These are phyloP conservation scores for Calocybe indica DNA, from an alignment of 768 basidiomycete species.

Conservation along the genomic window DNA sequence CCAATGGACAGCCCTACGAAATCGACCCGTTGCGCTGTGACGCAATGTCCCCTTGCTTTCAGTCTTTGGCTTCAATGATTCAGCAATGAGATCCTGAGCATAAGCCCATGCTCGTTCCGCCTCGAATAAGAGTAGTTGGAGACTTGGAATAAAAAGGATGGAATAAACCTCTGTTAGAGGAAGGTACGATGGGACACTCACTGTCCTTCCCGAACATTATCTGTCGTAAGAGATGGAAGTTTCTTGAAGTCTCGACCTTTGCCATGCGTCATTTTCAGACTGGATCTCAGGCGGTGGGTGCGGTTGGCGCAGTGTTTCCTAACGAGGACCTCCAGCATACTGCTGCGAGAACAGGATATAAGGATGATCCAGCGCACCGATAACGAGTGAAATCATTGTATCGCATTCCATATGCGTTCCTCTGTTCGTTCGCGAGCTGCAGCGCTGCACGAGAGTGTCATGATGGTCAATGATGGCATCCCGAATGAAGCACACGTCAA, in stretches of 20 bases:
- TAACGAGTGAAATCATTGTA: conserved; percentile 88
- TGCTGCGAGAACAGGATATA: not conserved
- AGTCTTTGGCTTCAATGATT: conserved; percentile 47
- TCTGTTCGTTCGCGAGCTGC: conserved; percentile 80
- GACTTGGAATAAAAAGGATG: conserved; percentile 31
- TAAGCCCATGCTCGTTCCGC: conserved; percentile 91
- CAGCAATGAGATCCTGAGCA: conserved; percentile 68
- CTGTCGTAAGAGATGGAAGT: conserved; percentile 55
- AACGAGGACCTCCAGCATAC: not conserved
- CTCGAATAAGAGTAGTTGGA: conserved; percentile 83
- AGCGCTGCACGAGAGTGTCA: conserved; percentile 45
- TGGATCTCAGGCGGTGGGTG: conserved; percentile 81
- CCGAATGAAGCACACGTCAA: not conserved
- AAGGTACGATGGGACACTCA: conserved; percentile 31
- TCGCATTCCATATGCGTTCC: conserved; percentile 85
- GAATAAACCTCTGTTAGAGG: conserved; percentile 1
- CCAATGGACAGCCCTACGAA: conserved; percentile 76
- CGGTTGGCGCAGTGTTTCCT: conserved; percentile 92
- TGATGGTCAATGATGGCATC: too few relatives aligned
- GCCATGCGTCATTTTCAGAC: conserved; percentile 81
- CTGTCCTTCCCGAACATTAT: conserved; percentile 83
- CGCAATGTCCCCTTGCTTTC: conserved; percentile 51
- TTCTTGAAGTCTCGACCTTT: conserved; percentile 91
- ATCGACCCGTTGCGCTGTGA: conserved; percentile 72
- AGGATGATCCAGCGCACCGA: conserved; percentile 37